These are phyloP conservation scores for Ustilago sp. DNA, from an alignment of 1,284 basidiomycete species.

Conservation along the genomic window DNA sequence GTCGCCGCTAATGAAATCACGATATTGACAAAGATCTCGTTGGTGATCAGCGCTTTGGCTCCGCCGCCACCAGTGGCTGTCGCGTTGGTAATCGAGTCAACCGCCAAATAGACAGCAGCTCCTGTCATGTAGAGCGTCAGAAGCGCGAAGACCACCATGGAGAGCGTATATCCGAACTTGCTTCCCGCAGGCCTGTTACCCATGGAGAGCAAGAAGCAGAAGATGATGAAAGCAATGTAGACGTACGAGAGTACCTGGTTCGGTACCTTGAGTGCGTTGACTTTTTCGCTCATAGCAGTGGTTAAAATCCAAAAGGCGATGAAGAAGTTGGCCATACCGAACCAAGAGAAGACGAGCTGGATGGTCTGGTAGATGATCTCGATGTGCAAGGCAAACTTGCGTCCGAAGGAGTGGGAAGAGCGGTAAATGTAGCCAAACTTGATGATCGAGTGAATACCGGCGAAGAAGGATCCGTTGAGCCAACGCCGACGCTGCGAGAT, in stretches of 20 bases:
- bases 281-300: slow-evolving; percentile 49
- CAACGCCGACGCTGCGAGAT: slow-evolving; percentile 66
- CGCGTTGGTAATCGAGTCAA: slow-evolving; percentile 52
- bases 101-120: slow-evolving; percentile 63
- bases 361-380: slow-evolving; percentile 68
- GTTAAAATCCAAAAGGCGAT: slow-evolving; percentile 67
- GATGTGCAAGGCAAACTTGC: slow-evolving; percentile 65
- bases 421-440: slow-evolving; percentile 69
- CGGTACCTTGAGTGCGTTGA: slow-evolving; percentile 59
- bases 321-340: slow-evolving; percentile 63
- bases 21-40: slow-evolving; percentile 63
- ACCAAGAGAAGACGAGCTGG: slow-evolving; percentile 66
- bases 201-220: slow-evolving; percentile 67
- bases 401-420: slow-evolving; percentile 61
- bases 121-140: slow-evolving; percentile 66
- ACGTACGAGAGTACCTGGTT: slow-evolving; percentile 65
- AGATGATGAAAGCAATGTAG: slow-evolving; percentile 68
- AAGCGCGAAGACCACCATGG: slow-evolving; percentile 67
- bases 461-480: slow-evolving; percentile 68
- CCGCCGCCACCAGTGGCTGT: slow-evolving; percentile 34
- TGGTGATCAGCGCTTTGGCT: slow-evolving; percentile 42
- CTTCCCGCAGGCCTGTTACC: slow-evolving; percentile 67
- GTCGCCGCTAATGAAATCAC: slow-evolving; percentile 67
- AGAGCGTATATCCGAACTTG: slow-evolving; percentile 59
- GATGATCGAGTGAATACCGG: slow-evolving; percentile 68